Base-by-base conservation (phyloP, 768 basidiomycete genomes). In the Mycena kentingensis region DNA sequence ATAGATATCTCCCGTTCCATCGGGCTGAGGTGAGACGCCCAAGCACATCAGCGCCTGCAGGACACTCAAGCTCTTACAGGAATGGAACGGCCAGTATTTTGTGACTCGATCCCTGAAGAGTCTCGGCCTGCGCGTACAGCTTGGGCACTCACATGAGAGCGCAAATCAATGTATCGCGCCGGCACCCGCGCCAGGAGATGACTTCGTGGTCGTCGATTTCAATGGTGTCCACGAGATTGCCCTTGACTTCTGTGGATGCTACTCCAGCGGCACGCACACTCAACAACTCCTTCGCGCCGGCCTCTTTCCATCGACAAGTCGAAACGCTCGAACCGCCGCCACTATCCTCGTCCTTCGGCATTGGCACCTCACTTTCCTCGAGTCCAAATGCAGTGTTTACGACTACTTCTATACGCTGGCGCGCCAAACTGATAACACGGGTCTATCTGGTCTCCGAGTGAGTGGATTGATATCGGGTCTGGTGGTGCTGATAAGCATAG, bases 341-440 rank as follows among this genome's bases (percentile, higher is more conserved):
- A 62, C 61, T 3, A 49, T 62, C 37, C 19, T 19, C 10, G 51
- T 51, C 4, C 51, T 62, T 21, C 31, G 52, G 1, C 48, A 46
- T 7, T 62, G 48, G 36, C 55, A 62, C 5, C 16, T 60, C 4
- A 39, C 49, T 13, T 44, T 55, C 0, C 60, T 57, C 25, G 52
- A 57, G 19, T 43, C 57, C 2, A 61, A 55, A 38, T 48, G 55
- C 42, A 21, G 36, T 12, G 26, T 34, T 3, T 60, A 39, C 18
- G 63, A 67, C n/a, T 64, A 59, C 44, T 67, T 63, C 46, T 16
- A 60, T 5, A 22, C 45, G 2, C 32, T 64, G 34, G 57, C 52
- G 1, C 45, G 56, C 16, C 32, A 46, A 18, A 60, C 60, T 0
- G 61, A 65, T 26, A 63, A 62, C 31, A 55, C 6, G 6, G 29